Evolutionary conservation across 2,329 filamentous ascomycete species (phyloP).

Genomic region (Aurifilum marmelostoma): DNA sequence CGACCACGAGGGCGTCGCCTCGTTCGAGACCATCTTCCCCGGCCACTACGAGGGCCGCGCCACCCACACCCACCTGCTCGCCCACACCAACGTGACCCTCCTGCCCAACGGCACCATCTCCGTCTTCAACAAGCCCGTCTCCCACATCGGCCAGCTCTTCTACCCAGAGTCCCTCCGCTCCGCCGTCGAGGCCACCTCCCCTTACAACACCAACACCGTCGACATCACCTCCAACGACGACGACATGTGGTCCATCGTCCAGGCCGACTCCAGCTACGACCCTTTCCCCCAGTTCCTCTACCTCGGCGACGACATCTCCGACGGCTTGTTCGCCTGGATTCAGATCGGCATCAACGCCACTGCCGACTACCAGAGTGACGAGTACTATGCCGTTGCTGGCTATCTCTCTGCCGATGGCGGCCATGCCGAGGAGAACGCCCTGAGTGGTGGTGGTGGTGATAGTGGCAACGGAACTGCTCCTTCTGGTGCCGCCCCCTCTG

Average conservation of each 20-base stretch:
- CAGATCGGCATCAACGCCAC: slow-evolving; percentile 50
- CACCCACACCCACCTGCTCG: slow-evolving; percentile 31
- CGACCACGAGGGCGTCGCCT: slow-evolving; percentile 27
- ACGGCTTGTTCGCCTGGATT: slow-evolving; percentile 54
- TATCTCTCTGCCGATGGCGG: slow-evolving; percentile 26
- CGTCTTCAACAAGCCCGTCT: slow-evolving; percentile 33
- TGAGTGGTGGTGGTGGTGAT: slow-evolving; percentile 2
- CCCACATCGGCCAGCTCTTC: slow-evolving; percentile 41
- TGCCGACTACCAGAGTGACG: slow-evolving; percentile 34
- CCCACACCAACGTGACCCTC: slow-evolving; percentile 36
- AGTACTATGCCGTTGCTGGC: slow-evolving; percentile 28
- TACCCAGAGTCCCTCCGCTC: slow-evolving; percentile 37
- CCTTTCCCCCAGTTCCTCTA: slow-evolving; percentile 57
- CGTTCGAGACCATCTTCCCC: slow-evolving; percentile 29
- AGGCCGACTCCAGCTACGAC: slow-evolving; percentile 40
- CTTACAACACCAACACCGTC: slow-evolving; percentile 38
- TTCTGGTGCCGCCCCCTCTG: slow-evolving; percentile 12
- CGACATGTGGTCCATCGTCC: slow-evolving; percentile 39
- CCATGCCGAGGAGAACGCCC: slow-evolving; percentile 21
- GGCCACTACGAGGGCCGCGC: slow-evolving; percentile 28
- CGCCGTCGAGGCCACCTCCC: slow-evolving; percentile 37
- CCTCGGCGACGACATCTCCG: slow-evolving; percentile 51
- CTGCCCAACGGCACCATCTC: slow-evolving; percentile 38
- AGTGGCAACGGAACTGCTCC: slow-evolving; percentile 23
- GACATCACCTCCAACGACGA: slow-evolving; percentile 38